Evolutionary conservation across 345 rosid genomes (phyloP).

Genomic region (Aquilaria yunnanensis): DNA sequence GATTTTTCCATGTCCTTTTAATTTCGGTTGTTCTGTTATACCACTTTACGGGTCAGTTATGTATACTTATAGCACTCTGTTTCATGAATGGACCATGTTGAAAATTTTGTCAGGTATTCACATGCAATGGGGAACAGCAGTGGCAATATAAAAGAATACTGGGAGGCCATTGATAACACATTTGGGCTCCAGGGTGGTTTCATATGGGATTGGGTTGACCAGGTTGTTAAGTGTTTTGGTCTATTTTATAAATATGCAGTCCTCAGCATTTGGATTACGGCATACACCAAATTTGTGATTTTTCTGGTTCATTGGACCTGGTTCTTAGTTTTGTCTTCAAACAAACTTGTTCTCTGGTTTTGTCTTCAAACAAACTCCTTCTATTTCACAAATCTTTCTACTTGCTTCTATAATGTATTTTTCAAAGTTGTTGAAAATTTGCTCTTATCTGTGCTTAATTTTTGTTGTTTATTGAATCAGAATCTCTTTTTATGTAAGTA

Average conservation of each 20-base stretch:
- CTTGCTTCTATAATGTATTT: too few relatives aligned
- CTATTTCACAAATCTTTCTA: too few relatives aligned
- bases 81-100: conserved; percentile 12
- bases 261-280: neutral
- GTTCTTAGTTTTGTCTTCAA: too few relatives aligned
- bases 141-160: conserved; percentile 81
- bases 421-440: too few relatives aligned
- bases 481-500: too few relatives aligned
- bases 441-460: too few relatives aligned
- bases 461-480: too few relatives aligned
- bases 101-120: conserved; percentile 64
- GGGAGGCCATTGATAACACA: conserved; percentile 90
- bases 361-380: too few relatives aligned
- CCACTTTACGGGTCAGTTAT: neutral
- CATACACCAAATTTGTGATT: neutral
- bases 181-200: conserved; percentile 99
- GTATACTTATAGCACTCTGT: conserved; percentile 1
- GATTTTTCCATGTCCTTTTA: conserved; percentile 5
- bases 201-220: conserved; percentile 99
- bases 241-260: conserved; percentile 4
- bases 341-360: too few relatives aligned
- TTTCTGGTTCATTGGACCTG: too few relatives aligned
- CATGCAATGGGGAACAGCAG: conserved; percentile 98
- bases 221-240: conserved; percentile 39
- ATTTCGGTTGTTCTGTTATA: neutral